phyloP scores from a whole-genome alignment of 148 eudicot species.

The Chenopodium berlandieri region DNA sequence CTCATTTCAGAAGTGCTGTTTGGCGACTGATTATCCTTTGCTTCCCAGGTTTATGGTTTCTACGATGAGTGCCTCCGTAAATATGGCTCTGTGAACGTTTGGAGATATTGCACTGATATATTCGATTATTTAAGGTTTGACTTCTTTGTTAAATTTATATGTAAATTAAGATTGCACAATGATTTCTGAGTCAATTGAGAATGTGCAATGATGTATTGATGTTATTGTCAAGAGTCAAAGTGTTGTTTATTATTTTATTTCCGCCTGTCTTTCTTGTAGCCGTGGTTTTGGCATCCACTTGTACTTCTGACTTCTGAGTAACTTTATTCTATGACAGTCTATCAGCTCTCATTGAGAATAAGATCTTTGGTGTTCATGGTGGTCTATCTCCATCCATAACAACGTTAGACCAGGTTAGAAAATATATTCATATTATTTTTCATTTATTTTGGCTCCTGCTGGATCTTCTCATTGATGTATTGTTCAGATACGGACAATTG shows the following conservation, averaged over 20 bases:
- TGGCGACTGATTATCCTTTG: constrained; percentile 23
- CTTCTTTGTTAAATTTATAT: background rate
- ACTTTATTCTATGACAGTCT: constrained; percentile 45
- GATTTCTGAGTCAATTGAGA: background rate
- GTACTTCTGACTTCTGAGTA: constrained; percentile 4
- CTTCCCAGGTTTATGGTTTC: constrained; percentile 86
- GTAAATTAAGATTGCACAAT: background rate
- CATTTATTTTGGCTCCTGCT: background rate
- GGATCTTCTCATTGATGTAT: background rate
- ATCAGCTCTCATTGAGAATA: constrained; percentile 94
- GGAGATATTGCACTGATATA: constrained; percentile 96
- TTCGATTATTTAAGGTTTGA: constrained; percentile 94
- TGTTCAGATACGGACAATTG: constrained; percentile 77
- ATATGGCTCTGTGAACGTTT: constrained; percentile 92
- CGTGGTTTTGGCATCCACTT: background rate
- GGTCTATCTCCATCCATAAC: constrained; percentile 85
- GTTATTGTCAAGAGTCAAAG: background rate
- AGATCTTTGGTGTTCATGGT: constrained; percentile 88
- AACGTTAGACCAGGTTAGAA: constrained; percentile 78
- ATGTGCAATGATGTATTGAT: background rate
- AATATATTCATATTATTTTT: background rate
- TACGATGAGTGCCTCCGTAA: constrained; percentile 92
- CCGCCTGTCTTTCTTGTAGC: background rate
- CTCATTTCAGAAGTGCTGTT: constrained; percentile 13
- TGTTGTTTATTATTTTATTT: background rate